Evolutionary conservation across 1,284 basidiomycete species (phyloP).

Genomic region (Moesziomyces sp.): DNA sequence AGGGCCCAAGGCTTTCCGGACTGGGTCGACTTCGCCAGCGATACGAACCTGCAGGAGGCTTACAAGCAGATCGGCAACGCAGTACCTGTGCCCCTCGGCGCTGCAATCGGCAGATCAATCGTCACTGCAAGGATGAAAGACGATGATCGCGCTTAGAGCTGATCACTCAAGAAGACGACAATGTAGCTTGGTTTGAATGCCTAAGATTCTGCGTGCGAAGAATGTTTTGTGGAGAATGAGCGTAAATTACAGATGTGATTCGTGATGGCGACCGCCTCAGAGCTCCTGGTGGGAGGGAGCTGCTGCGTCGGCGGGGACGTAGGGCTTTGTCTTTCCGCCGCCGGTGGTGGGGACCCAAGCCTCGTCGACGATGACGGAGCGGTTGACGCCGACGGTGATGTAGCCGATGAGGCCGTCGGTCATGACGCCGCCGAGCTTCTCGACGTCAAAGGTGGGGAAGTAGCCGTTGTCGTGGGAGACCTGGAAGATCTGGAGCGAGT

Average conservation of each 20-base stretch:
- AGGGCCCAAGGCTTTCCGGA: slow-evolving; percentile 44
- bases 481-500: slow-evolving; percentile 69
- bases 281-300: slow-evolving; percentile 38
- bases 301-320: slow-evolving; percentile 19
- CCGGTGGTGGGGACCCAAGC: slow-evolving; percentile 54
- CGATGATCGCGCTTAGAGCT: not conserved
- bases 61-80: slow-evolving; percentile 47
- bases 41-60: slow-evolving; percentile 16
- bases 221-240: not conserved
- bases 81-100: slow-evolving; percentile 28
- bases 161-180: no score
- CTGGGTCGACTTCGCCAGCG: slow-evolving; percentile 26
- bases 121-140: slow-evolving; percentile 17
- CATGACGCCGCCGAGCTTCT: slow-evolving; percentile 69
- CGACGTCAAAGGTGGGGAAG: slow-evolving; percentile 69
- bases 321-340: slow-evolving; percentile 42
- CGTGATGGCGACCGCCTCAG: slow-evolving; percentile 1
- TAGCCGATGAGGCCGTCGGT: slow-evolving; percentile 70
- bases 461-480: slow-evolving; percentile 68
- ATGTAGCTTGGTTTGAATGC: no score
- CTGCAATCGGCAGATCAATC: slow-evolving; percentile 15
- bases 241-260: not conserved
- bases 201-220: not conserved
- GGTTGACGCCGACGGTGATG: slow-evolving; percentile 69
- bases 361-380: slow-evolving; percentile 48